Base-by-base conservation (phyloP, 176 grass and related monocot species). In the bread wheat (Triticum aestivum) region DNA sequence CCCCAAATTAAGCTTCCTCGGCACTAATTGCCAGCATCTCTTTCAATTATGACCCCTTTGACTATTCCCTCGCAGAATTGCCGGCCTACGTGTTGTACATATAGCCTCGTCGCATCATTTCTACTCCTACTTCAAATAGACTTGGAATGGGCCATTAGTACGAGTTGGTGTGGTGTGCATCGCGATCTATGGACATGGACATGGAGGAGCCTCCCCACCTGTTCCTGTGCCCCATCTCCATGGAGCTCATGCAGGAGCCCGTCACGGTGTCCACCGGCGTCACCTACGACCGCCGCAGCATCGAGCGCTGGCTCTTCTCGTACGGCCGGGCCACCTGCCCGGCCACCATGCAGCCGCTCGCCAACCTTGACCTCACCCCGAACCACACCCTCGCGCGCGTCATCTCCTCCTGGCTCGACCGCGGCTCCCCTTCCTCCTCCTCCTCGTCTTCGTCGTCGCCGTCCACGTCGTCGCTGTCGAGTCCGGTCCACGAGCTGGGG, bases 221-320 rank as follows among this genome's bases (percentile, higher is more conserved):
- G 52, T 93, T 93, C 81, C 80, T 88, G 39, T 98, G 95, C 87
- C 95, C 95, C 47, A 98, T 98, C 77, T 95, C 95, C 65, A 87
- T 98, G 93, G 95, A 98, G 71, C 87, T 98, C 61, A 98, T 98
- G 93, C 89, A 89, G 71, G 95, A 98, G 56, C 95, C 95, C 39
- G 91, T 98, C 45, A 98, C 87, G 5, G 71, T 98, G 30, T 88
- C 89, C 79, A 98, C 95, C 65, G 95, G 95, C 41, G 91, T 95
- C 13, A 98, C 91, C 21, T 98, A 98, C 77, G 93, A 98, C 78
- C 83, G 89, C 47, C 88, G 85, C 75, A 95, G 87, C 95, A 98
- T 98, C 44, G 91, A 98, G 85, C 89, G 78, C 74, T 98, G 95
- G 95, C 72, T 98, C 33, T 90, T 93, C 71, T 32, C 56, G 4